These are phyloP conservation scores for Sporothrix schenckii DNA, from an alignment of 2,329 filamentous ascomycete species.

Conservation along the genomic window DNA sequence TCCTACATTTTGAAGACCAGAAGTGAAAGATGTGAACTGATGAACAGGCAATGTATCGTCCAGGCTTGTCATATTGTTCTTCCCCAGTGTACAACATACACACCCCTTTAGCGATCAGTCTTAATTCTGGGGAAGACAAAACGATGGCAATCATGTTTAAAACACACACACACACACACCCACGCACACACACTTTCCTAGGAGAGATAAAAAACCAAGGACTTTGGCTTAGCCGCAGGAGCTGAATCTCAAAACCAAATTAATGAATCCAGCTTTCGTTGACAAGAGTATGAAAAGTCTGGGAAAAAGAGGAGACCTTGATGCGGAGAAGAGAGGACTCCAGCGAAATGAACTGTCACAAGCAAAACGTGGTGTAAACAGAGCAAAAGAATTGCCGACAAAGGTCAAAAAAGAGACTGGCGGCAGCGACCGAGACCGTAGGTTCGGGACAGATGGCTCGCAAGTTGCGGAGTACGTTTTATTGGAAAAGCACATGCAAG, in stretches of 20 bases:
- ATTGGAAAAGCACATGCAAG: conserved; percentile 14
- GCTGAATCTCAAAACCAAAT: background rate
- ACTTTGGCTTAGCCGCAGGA: background rate
- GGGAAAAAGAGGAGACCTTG: conserved; percentile 20
- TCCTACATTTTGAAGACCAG: no score
- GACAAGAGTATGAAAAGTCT: background rate
- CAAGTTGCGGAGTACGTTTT: background rate
- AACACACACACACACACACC: no score
- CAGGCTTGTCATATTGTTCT: no score
- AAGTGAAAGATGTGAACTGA: no score
- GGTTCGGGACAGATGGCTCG: background rate
- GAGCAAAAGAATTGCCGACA: background rate
- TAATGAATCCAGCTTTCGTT: background rate
- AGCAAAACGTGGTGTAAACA: background rate
- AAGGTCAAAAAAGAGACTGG: background rate
- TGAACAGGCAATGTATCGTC: no score
- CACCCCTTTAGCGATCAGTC: no score
- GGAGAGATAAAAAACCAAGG: background rate
- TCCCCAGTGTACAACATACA: no score
- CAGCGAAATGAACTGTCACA: conserved; percentile 13
- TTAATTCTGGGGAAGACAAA: no score
- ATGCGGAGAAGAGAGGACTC: conserved; percentile 17
- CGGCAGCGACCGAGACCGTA: background rate
- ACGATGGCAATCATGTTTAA: background rate
- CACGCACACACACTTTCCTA: background rate